Conservation (phyloP, 352 stramenopile species). For the Halophytophthora batemanensis region DNA sequence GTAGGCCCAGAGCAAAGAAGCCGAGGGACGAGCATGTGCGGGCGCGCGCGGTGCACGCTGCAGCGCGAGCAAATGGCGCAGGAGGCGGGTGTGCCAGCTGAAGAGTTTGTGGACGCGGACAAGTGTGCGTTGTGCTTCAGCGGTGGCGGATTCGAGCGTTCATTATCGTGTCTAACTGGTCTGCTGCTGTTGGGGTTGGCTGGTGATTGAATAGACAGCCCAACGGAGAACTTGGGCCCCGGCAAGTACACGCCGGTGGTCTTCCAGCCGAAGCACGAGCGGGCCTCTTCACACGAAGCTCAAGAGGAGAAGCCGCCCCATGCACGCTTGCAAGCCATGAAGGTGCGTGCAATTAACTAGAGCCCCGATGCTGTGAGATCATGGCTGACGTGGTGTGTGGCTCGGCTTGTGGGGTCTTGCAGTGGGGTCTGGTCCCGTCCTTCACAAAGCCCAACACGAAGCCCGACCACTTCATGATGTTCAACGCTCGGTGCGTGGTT, state of each 20-base stretch:
- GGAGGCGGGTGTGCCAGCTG: constrained; percentile 36
- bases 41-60: constrained; percentile 61
- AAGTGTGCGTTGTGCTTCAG: constrained; percentile 44
- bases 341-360: constrained; percentile 29
- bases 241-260: constrained; percentile 64
- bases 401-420: background rate
- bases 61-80: constrained; percentile 45
- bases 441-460: constrained; percentile 76
- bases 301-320: constrained; percentile 10
- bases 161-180: background rate
- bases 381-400: background rate
- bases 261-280: constrained; percentile 17
- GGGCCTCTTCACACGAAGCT: constrained; percentile 4
- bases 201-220: constrained; percentile 37
- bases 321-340: constrained; percentile 61
- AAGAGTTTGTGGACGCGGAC: constrained; percentile 63
- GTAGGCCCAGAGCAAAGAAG: background rate
- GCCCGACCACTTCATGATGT: constrained; percentile 85
- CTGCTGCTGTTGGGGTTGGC: background rate
- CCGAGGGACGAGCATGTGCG: constrained; percentile 47
- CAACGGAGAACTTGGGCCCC: constrained; percentile 78
- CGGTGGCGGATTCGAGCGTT: no score
- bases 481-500: constrained; percentile 66
- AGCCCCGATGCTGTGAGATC: background rate
- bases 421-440: constrained; percentile 82